Conservation (phyloP, 2,329 filamentous ascomycete species). For the Aureobasidium sp. region DNA sequence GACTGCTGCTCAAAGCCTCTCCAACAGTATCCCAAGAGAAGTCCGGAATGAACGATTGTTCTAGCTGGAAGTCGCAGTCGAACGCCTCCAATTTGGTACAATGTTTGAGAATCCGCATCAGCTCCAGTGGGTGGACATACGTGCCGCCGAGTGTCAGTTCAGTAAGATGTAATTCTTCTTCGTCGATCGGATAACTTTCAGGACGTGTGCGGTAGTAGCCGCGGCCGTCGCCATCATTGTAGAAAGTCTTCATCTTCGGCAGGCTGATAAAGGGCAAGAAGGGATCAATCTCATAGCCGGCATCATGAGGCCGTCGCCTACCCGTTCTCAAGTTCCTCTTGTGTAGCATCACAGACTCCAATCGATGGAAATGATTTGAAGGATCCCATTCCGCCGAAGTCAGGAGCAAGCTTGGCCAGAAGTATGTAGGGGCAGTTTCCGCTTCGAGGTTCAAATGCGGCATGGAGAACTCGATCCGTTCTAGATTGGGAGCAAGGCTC, state of each 20-base stretch:
- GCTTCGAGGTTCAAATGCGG: neutral
- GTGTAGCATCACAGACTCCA: neutral
- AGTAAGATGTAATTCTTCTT: neutral
- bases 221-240: neutral
- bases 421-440: neutral
- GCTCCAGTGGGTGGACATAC: neutral
- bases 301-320: too few species aligned
- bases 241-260: neutral
- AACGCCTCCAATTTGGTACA: neutral
- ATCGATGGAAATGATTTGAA: neutral
- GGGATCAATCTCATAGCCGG: neutral
- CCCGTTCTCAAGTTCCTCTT: neutral
- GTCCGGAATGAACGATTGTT: neutral
- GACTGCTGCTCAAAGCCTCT: neutral
- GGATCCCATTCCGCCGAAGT: neutral
- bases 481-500: constrained; percentile 1
- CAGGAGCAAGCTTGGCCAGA: neutral
- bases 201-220: neutral
- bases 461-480: constrained; percentile 3
- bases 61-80: neutral
- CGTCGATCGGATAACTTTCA: neutral
- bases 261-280: neutral
- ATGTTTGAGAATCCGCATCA: neutral
- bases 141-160: neutral
- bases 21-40: neutral